Base-by-base conservation (phyloP, 148 eudicot species). In the Chenopodium formosanum region DNA sequence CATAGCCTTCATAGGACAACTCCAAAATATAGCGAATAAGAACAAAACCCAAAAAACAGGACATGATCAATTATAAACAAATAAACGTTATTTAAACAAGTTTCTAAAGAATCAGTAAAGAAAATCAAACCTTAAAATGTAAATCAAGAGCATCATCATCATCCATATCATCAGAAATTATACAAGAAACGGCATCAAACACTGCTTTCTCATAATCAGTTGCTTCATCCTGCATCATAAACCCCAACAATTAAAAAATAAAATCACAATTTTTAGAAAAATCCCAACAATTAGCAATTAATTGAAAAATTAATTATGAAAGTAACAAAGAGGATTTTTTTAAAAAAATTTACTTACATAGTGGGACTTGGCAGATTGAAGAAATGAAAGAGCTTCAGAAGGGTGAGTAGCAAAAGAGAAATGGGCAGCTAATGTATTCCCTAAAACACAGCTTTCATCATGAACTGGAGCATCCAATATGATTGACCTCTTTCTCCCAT, bases 151-250 rank as follows among this genome's bases (percentile, higher is more conserved):
- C 97, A 53, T 86, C 83, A 82, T 94, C 94, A 84, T 92, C 98
- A 62, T 96, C 98, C 76, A 87, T 90, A 70, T 91, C 87, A 16
- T 87, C 88, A 8, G 94, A 90, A 31, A 94, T 80, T 85, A 96
- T 82, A 87, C 74, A 91, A 73, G 82, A 82, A 27, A 94, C 83
- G 1, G 93, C 84, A 65, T 88, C 90, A 81, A 91, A 96, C 75
- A 96, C 95, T 0, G 92, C 95, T 78, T 82, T 94, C 90, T 96
- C 99, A 81, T 96, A 96, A 50, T 82, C 80, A 7, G 94, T 90
- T 40, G 95, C 97, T 79, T 87, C 70, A 79, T 85, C 90, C 99
- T 96, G 84, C 75, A 77, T 66, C 79, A 81, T 37, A 80, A 60
- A 58, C 66, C 75, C 78, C 60, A 73, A 76, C 27, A 71, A 70